Base-by-base conservation (phyloP, 2,329 filamentous ascomycete genomes). In the Colletotrichum sp. region DNA sequence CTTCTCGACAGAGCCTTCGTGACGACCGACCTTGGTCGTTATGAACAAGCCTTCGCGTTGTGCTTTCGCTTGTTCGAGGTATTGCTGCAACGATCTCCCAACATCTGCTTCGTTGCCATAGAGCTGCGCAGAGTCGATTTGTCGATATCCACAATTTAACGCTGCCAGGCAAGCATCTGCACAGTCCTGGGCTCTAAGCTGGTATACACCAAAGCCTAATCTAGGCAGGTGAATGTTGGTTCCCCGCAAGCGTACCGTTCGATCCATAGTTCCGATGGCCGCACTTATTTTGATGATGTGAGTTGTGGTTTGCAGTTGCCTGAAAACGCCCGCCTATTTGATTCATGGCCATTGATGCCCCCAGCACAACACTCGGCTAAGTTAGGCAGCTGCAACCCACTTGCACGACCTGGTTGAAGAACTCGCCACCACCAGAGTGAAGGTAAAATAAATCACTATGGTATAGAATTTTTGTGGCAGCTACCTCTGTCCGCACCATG, bases 121-220 rank as follows among this genome's bases (percentile, higher is more conserved):
- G 82, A 84, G 79, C 39, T 86, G 84, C 0, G 94, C 94, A 1
- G 93, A 90, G 83, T 94, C 92, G 70, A 94, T 90, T 80, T 93
- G 91, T 44, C 91, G 88, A 81, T 93, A 93, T 34, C 92, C 91
- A 10, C 84, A 83, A 49, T 87, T 84, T 68, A 94, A 84, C 2
- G 92, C 94, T 60, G 87, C 86, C 5, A 91, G 85, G 78, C 90
- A 92, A 2, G 93, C 93, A 39, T 88, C 81, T 12, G 89, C 86
- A 82, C 92, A 94, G 77, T 87, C 86, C 57, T 88, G 81, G 49
- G 86, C 82, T 4, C 87, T 87, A 7, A 92, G 91, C 76, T 89
- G 90, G 84, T 94, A 95, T 76, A 95, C 93, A 66, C 94, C 94
- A 80, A 95, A 95, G 15, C 93, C 94, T 12, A 95, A 88, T 32